Evolutionary conservation across 768 basidiomycete genomes (phyloP).

Genomic region (Macrocybe gigantea): DNA sequence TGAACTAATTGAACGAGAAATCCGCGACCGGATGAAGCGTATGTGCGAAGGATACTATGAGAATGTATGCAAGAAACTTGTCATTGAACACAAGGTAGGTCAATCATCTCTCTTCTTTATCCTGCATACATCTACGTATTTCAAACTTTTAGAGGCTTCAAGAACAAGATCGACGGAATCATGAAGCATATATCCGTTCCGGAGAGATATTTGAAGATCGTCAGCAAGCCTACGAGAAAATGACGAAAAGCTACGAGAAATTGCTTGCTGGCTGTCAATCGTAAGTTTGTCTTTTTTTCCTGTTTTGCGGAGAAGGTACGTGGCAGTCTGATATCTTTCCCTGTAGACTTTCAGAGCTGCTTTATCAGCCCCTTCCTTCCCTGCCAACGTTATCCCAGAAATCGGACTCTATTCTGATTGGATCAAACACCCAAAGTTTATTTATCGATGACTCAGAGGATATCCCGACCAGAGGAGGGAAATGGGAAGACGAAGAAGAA

Average conservation of each 20-base stretch:
- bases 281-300: conserved; percentile 33
- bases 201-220: conserved; percentile 99
- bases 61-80: conserved; percentile 83
- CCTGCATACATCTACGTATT: not conserved
- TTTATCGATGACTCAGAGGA: conserved; percentile 51
- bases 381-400: conserved; percentile 83
- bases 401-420: conserved; percentile 77
- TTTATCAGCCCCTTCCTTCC: conserved; percentile 73
- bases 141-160: conserved; percentile 66
- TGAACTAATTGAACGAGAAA: conserved; percentile 80
- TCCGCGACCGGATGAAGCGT: conserved; percentile 82
- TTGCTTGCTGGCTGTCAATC: conserved; percentile 83
- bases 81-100: conserved; percentile 84
- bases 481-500: conserved; percentile 99
- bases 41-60: conserved; percentile 96
- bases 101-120: not conserved
- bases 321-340: not conserved
- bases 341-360: conserved; percentile 80
- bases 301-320: too few species aligned
- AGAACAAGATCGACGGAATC: conserved; percentile 95
- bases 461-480: conserved; percentile 53
- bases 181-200: conserved; percentile 98
- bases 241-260: conserved; percentile 95
- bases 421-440: conserved; percentile 33
- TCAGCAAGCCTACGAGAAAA: conserved; percentile 98